phyloP scores from a whole-genome alignment of 2,329 filamentous ascomycete species.

The Fusarium secorum region DNA sequence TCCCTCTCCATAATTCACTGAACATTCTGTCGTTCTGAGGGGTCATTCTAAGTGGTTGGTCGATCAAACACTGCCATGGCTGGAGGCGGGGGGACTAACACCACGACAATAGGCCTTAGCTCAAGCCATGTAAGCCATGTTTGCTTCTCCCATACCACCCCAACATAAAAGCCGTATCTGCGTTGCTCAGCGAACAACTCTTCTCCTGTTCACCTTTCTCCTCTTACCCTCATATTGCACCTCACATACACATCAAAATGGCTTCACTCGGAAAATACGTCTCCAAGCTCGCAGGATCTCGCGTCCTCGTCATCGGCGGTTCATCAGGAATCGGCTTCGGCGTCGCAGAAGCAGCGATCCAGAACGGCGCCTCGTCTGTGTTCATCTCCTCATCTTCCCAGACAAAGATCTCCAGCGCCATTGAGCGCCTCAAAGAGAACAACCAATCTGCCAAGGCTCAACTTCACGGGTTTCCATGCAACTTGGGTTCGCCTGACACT shows the following conservation, averaged over 20 bases:
- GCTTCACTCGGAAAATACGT: conserved; percentile 25
- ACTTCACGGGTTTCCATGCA: conserved; percentile 28
- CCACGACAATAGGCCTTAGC: neutral
- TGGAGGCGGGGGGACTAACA: neutral
- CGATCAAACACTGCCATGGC: neutral
- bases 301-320: conserved; percentile 37
- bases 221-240: neutral
- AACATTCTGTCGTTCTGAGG: neutral
- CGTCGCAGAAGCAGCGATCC: conserved; percentile 30
- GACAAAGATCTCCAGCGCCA: conserved; percentile 6
- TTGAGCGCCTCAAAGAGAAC: conserved; percentile 25
- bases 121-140: conserved; percentile 16
- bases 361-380: conserved; percentile 21
- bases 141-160: neutral
- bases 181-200: neutral
- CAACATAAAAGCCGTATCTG: conserved; percentile 10
- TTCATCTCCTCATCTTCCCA: conserved; percentile 29
- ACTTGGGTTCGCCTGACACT: conserved; percentile 15
- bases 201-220: neutral
- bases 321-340: conserved; percentile 35
- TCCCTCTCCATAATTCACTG: neutral
- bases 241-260: neutral
- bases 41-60: neutral
- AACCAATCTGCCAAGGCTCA: conserved; percentile 22
- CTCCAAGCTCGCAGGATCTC: conserved; percentile 32